Percentiles rank a stretch among this genome's conserved stretches.
Conservation (phyloP, 495 filamentous ascomycete species). For the Aspergillus bertholletiae region DNA sequence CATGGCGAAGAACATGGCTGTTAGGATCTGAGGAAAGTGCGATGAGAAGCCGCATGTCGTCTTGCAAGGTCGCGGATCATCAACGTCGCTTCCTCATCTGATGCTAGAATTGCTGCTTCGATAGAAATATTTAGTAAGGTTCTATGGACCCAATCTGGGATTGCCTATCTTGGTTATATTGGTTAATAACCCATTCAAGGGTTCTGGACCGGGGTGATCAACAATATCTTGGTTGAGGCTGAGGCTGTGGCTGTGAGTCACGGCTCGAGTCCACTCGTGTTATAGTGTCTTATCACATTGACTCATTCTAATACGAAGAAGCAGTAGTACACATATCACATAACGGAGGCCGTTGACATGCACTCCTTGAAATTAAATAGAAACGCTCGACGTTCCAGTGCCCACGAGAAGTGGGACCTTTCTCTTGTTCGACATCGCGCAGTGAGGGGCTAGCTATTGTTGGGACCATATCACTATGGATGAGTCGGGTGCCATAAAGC, state of each 20-base stretch:
- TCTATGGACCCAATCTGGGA: too few species aligned
- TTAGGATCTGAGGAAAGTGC: background rate
- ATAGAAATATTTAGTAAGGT: too few species aligned
- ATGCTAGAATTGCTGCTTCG: background rate
- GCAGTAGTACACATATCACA: background rate
- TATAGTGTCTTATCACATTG: background rate
- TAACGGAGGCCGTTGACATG: background rate
- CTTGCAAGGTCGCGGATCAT: background rate
- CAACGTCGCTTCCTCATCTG: background rate
- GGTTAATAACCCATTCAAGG: too few species aligned
- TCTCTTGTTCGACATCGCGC: background rate
- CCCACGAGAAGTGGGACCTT: background rate
- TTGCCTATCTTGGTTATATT: background rate
- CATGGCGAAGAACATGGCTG: background rate
- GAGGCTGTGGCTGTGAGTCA: conserved; percentile 1
- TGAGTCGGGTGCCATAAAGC: too few species aligned
- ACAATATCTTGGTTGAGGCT: too few species aligned
- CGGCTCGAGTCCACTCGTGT: background rate
- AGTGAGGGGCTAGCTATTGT: background rate
- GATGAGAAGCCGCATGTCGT: background rate
- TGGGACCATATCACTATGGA: background rate
- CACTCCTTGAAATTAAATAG: background rate
- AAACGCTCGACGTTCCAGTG: background rate
- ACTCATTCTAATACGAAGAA: background rate
- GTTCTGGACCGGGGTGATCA: too few species aligned